Conservation (phyloP, 2,329 filamentous ascomycete genomes). For the Ceratocystis variospora region DNA sequence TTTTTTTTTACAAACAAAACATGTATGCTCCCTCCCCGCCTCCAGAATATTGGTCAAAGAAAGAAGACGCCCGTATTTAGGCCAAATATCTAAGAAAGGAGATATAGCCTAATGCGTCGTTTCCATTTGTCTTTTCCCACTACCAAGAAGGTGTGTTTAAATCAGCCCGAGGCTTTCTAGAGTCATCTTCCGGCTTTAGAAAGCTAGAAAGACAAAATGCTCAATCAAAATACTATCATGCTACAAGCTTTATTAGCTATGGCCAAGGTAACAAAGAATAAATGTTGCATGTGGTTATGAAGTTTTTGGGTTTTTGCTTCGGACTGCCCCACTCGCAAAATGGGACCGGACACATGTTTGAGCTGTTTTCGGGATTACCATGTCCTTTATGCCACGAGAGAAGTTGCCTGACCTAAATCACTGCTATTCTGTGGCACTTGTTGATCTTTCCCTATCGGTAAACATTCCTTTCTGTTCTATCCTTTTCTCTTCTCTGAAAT, state of each 20-base stretch:
- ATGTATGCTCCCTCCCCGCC: neutral
- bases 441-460: neutral
- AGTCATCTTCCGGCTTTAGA: neutral
- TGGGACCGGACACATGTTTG: neutral
- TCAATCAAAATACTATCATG: neutral
- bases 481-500: neutral
- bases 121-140: neutral
- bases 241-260: neutral
- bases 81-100: neutral
- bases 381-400: neutral
- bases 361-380: neutral
- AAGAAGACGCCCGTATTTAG: neutral
- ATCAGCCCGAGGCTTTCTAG: neutral
- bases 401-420: neutral
- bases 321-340: neutral
- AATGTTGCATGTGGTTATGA: neutral
- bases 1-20: neutral
- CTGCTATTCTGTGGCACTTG: neutral
- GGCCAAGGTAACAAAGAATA: neutral
- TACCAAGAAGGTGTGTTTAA: neutral
- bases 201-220: neutral
- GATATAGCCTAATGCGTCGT: neutral
- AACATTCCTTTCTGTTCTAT: neutral
- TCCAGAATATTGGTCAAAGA: neutral
- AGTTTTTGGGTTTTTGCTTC: neutral